Evolutionary conservation across 495 filamentous ascomycete species (phyloP), one percentile per base, ranked within the genome.

Genomic region (Penicillium ucsense): DNA sequence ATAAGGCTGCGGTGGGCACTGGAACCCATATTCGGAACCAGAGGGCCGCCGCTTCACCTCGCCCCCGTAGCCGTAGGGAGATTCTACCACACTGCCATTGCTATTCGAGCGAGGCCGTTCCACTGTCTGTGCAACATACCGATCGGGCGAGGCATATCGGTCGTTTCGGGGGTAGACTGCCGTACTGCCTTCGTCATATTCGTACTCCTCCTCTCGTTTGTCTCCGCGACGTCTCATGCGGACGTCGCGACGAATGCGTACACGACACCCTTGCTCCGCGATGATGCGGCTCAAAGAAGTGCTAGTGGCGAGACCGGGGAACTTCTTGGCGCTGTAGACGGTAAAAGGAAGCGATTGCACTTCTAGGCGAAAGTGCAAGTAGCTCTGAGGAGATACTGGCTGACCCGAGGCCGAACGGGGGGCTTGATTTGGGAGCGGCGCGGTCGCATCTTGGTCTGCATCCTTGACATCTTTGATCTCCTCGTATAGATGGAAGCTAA

Each of bases 291-390:
- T 96, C 34, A 97, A 73, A 4, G 76, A 70, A 0, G 92, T 98
- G 66, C 89, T 95, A 65, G 92, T 90, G 2, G 88, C 82, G 54
- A 98, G 70, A 8, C 92, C 92, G 35, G 92, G 92, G 72, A 98
- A 98, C 72, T 96, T 98, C 81, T 98, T 98, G 28, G 92, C 92
- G 56, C 89, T 95, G 71, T 82, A 98, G 7, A 97, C 94, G 5
- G 75, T 81, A 61, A 98, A 98, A 2, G 87, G 83, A 20, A 74
- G 67, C 0, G 90, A 94, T 67, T 94, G 88, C 48, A 96, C 86
- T 60, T 95, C 89, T 67, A 96, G 73, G n/a, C 94, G 76, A 63
- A 84, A 85, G 45, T 83, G 73, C 41, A 72, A 63, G 50, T 69
- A 66, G 44, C 66, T 60, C 49, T 67, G 65, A 3, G 67, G 73